Evolutionary conservation across 371 early-diverging fungal genomes (phyloP).

Genomic region (Conidiobolus incongruus): DNA sequence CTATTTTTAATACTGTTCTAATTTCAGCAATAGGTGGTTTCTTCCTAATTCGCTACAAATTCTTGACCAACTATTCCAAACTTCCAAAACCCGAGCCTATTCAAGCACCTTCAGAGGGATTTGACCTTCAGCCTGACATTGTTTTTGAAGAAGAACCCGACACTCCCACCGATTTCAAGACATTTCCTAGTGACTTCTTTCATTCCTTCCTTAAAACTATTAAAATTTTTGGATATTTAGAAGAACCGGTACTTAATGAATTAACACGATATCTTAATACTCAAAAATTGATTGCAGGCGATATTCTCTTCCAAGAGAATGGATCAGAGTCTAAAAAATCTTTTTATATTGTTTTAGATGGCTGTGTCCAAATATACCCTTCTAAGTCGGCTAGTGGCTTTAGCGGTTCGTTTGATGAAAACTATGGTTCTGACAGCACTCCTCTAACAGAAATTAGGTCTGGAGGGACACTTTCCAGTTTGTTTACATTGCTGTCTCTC

Average conservation of each 20-base stretch:
- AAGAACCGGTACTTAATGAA: constrained; percentile 89
- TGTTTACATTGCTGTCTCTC: constrained; percentile 79
- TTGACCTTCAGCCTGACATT: constrained; percentile 62
- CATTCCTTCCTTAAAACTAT: constrained; percentile 67
- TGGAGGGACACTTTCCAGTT: constrained; percentile 77
- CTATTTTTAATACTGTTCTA: constrained; percentile 18
- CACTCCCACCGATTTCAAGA: constrained; percentile 8
- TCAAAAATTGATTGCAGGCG: constrained; percentile 60
- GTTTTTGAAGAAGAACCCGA: constrained; percentile 19
- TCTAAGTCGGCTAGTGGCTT: constrained; percentile 16
- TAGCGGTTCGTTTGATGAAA: constrained; percentile 5
- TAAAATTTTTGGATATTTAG: constrained; percentile 93
- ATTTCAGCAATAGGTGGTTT: constrained; percentile 17
- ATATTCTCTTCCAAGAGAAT: constrained; percentile 41
- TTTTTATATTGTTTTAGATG: constrained; percentile 90
- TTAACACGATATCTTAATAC: constrained; percentile 72
- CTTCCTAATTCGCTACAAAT: constrained; percentile 37
- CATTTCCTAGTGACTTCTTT: constrained; percentile 64
- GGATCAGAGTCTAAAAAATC: constrained; percentile 45
- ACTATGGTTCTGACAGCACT: constrained; percentile 26
- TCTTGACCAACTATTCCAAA: constrained; percentile 59
- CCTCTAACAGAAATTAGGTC: constrained; percentile 68
- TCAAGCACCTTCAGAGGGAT: constrained; percentile 10
- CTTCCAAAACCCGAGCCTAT: constrained; percentile 23
- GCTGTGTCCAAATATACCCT: constrained; percentile 65